phyloP scores from a whole-genome alignment of 2,329 filamentous ascomycete genomes.

The Plectosphaerella cucumerina region DNA sequence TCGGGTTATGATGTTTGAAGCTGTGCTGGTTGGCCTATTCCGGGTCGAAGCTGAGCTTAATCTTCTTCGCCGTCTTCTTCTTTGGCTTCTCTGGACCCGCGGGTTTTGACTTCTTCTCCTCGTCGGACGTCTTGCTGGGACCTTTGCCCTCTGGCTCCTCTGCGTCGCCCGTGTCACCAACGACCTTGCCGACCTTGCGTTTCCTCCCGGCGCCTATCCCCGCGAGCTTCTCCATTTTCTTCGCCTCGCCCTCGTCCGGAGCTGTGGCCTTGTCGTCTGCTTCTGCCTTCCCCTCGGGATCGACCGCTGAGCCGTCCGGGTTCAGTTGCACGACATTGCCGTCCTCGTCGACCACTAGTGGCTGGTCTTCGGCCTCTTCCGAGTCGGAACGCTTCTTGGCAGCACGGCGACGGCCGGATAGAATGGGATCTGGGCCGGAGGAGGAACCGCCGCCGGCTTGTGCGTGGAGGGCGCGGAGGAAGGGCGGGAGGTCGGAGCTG shows the following conservation, averaged over 20 bases:
- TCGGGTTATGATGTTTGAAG: not conserved
- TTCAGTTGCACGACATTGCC: slow-evolving; percentile 58
- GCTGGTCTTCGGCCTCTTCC: slow-evolving; percentile 72
- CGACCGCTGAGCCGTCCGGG: not conserved
- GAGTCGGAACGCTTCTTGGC: slow-evolving; percentile 54
- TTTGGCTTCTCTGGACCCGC: slow-evolving; percentile 7
- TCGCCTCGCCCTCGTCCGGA: slow-evolving; percentile 11
- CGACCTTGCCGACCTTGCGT: slow-evolving; percentile 49
- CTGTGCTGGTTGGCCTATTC: slow-evolving; percentile 7
- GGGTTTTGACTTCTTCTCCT: slow-evolving; percentile 3
- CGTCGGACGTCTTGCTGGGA: no score
- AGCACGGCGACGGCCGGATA: slow-evolving; percentile 45
- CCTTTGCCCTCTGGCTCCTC: slow-evolving; percentile 2
- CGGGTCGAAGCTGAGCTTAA: slow-evolving; percentile 58
- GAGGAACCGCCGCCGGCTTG: slow-evolving; percentile 42
- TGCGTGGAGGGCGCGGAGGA: slow-evolving; percentile 54
- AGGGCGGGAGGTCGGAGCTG: slow-evolving; percentile 54
- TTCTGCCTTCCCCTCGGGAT: slow-evolving; percentile 16
- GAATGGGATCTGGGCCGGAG: slow-evolving; percentile 47
- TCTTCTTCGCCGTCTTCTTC: slow-evolving; percentile 56
- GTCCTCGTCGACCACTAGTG: slow-evolving; percentile 69
- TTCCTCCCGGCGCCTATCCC: slow-evolving; percentile 45
- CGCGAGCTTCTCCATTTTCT: slow-evolving; percentile 29
- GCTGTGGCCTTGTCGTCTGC: slow-evolving; percentile 8
- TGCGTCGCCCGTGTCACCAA: slow-evolving; percentile 26